Evolutionary conservation across 306 rosid species (phyloP).

Genomic region (Prunus fruticosa): DNA sequence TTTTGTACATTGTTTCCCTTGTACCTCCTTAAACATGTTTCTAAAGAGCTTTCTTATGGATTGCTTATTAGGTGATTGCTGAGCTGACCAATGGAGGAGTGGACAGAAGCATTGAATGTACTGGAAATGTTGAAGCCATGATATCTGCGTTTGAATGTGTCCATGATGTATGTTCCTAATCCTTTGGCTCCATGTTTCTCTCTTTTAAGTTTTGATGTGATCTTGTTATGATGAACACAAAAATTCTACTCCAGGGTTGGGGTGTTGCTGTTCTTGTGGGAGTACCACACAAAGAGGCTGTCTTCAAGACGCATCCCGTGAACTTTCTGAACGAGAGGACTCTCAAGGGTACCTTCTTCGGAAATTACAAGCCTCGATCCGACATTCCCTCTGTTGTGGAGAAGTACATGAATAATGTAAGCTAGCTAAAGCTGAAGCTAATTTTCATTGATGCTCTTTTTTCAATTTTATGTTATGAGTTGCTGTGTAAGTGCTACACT

Average conservation of each 20-base stretch:
- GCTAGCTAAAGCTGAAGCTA: not conserved
- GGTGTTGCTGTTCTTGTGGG: slow-evolving; percentile 36
- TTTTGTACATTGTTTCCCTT: too few relatives aligned
- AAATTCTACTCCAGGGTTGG: slow-evolving; percentile 41
- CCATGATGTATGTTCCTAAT: slow-evolving; percentile 33
- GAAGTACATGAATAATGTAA: slow-evolving; percentile 42
- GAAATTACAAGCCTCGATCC: slow-evolving; percentile 28
- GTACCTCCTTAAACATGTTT: not conserved
- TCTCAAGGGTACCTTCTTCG: slow-evolving; percentile 41
- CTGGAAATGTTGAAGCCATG: slow-evolving; percentile 39
- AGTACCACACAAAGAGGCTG: slow-evolving; percentile 12
- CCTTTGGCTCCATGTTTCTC: too few relatives aligned
- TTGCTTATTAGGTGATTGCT: slow-evolving; percentile 46
- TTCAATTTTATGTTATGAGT: not conserved
- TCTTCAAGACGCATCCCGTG: slow-evolving; percentile 36
- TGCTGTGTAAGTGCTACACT: not conserved
- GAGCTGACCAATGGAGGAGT: slow-evolving; percentile 68
- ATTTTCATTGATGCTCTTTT: not conserved
- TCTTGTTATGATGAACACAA: not conserved
- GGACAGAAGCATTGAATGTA: slow-evolving; percentile 70
- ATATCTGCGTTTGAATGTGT: slow-evolving; percentile 31
- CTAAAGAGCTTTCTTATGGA: too few relatives aligned
- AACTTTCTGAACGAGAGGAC: slow-evolving; percentile 34
- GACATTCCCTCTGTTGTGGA: slow-evolving; percentile 21
- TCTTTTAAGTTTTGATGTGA: not conserved